Evolutionary conservation across 306 rosid genomes (phyloP).

Genomic region (Carpinus viminea): DNA sequence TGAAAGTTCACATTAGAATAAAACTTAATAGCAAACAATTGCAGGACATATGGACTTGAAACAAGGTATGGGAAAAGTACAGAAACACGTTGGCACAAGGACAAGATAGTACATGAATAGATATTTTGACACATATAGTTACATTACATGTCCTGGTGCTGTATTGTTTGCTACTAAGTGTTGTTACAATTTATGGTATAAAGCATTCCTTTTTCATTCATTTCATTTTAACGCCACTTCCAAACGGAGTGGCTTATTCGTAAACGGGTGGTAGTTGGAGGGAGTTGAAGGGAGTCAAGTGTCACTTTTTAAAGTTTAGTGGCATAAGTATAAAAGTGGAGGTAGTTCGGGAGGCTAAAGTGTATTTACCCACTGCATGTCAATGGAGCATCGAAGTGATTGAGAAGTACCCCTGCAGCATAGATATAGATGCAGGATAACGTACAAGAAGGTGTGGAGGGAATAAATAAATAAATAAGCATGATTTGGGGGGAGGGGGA

Average conservation of each 20-base stretch:
- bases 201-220: no score
- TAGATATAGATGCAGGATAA: not conserved
- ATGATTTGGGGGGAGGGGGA: not conserved
- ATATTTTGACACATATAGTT: no score
- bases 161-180: no score
- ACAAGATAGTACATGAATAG: not conserved
- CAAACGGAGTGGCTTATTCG: no score
- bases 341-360: no score
- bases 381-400: not conserved
- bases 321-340: no score
- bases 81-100: not conserved
- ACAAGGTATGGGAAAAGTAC: not conserved
- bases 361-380: not conserved
- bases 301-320: no score
- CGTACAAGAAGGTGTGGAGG: not conserved
- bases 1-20: not conserved
- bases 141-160: no score
- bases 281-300: no score
- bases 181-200: no score
- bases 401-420: not conserved
- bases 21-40: not conserved
- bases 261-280: no score
- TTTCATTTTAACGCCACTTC: no score
- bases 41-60: not conserved
- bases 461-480: not conserved